Base-by-base conservation (phyloP, 495 filamentous ascomycete species). In the Tuber calosporum region DNA sequence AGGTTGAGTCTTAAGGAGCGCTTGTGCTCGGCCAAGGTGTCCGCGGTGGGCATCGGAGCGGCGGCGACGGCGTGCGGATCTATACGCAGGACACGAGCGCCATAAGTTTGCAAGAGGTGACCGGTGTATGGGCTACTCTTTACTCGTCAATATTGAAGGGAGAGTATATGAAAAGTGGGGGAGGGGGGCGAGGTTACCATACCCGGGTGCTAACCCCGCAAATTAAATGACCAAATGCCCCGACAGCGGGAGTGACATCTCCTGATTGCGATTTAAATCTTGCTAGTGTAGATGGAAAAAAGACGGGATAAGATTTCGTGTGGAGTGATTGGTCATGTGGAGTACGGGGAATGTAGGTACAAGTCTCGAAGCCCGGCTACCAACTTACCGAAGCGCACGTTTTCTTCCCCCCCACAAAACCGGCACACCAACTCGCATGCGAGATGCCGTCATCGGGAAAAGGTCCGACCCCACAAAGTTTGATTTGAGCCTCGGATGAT, bases 201-300 rank as follows among this genome's bases (percentile, higher is more conserved):
- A 85, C 93, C 93, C 93, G 81, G 94, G 93, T 67, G 94, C 94
- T 66, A 97, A 86, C 19, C 94, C 93, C 34, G 92, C 93, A 75
- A 97, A 90, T 83, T 97, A 94, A 40, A 97, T 86, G 72, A 96
- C 93, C 72, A 90, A 90, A 74, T 95, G 84, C 67, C 91, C 92
- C 13, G 86, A 83, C 41, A 98, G 86, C 17, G 93, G 92, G 20
- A 89, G 89, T 74, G 82, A 82, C 74, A 75, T 75, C 34, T 26
- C 42, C 26, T 68, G 45, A 53, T 53, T n/a, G 9, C 11, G 22
- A 8, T 53, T 45, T 1, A 5, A 20, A 22, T 22, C 8, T 20
- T 45, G 19, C 43, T 22, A 20, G 43, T 26, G 45, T 8, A 9
- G 3, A 3, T 0, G 22, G 22, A n/a, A 53, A 26, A n/a, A 22